Conservation (phyloP, 2,329 filamentous ascomycete genomes). For the Scortechinia acanthostroma region DNA sequence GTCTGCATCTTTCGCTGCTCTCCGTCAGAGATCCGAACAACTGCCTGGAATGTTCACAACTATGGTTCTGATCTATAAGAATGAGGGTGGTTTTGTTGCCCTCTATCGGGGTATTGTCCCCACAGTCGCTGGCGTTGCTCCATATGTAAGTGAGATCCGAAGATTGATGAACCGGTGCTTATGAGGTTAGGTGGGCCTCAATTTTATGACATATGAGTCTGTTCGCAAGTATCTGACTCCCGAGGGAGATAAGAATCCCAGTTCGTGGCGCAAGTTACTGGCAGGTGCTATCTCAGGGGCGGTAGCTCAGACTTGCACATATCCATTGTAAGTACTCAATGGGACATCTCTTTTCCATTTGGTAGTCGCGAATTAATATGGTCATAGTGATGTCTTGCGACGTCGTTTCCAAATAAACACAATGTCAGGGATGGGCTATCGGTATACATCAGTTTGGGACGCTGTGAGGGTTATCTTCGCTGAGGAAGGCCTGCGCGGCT, state of each 20-base stretch:
- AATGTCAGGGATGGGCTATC: conserved; percentile 96
- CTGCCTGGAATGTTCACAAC: conserved; percentile 90
- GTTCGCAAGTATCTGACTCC: conserved; percentile 77
- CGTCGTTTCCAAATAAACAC: conserved; percentile 97
- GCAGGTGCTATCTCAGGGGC: conserved; percentile 93
- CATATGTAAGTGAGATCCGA: conserved; percentile 67
- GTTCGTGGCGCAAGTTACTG: conserved; percentile 70
- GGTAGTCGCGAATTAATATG: conserved; percentile 9
- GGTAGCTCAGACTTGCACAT: conserved; percentile 94
- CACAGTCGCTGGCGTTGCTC: conserved; percentile 88
- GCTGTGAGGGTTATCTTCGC: conserved; percentile 74
- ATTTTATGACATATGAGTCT: conserved; percentile 97
- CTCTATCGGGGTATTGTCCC: conserved; percentile 93
- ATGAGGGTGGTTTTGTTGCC: conserved; percentile 76
- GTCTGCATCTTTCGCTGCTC: conserved; percentile 82
- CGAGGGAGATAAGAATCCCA: conserved; percentile 80
- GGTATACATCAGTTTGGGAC: conserved; percentile 81
- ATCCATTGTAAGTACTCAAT: conserved; percentile 78
- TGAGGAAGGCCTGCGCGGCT: conserved; percentile 75
- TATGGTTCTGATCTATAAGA: conserved; percentile 77
- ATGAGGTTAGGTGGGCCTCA: conserved; percentile 87
- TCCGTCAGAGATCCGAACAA: conserved; percentile 50
- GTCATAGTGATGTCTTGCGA: conserved; percentile 73
- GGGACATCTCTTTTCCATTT: neutral
- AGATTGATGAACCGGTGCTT: conserved; percentile 11